Conservation (phyloP, 805 yeast genomes). For the Saccharomycopsis sp. region DNA sequence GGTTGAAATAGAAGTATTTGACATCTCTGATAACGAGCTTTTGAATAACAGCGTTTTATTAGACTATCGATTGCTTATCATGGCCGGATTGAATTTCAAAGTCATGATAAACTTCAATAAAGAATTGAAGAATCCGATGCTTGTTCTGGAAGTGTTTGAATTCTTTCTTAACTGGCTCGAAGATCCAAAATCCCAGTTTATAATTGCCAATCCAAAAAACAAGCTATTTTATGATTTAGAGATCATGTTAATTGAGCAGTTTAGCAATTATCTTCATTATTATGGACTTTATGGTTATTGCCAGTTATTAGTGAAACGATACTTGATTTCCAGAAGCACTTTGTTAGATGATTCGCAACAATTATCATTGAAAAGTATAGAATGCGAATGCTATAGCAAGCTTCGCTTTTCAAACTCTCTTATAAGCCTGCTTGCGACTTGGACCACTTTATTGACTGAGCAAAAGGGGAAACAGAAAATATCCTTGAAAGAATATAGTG, state of each 20-base stretch:
- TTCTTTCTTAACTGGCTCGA: slow-evolving; percentile 10
- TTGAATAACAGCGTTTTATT: background rate
- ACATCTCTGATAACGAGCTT: background rate
- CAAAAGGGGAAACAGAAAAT: background rate
- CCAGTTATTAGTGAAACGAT: background rate
- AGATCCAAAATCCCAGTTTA: background rate
- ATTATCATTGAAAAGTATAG: background rate
- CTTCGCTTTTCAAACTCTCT: background rate
- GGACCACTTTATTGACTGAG: background rate
- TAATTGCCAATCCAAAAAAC: background rate
- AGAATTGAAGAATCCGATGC: background rate
- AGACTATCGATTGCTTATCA: slow-evolving; percentile 6
- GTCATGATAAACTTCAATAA: slow-evolving; percentile 4
- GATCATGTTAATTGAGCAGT: background rate
- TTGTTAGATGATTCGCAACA: background rate
- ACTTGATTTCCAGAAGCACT: background rate
- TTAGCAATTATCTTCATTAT: background rate
- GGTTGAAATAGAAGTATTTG: slow-evolving; percentile 2
- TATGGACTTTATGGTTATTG: background rate
- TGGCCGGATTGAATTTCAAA: slow-evolving; percentile 6
- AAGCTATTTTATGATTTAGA: slow-evolving; percentile 3
- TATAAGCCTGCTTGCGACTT: background rate
- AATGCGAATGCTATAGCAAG: background rate
- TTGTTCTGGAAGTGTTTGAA: slow-evolving; percentile 3
- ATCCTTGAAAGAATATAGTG: background rate